Percentiles rank a stretch among this genome's conserved stretches.
These are phyloP conservation scores for Soucietia sequanensis DNA, from an alignment of 805 yeast species.

Conservation along the genomic window DNA sequence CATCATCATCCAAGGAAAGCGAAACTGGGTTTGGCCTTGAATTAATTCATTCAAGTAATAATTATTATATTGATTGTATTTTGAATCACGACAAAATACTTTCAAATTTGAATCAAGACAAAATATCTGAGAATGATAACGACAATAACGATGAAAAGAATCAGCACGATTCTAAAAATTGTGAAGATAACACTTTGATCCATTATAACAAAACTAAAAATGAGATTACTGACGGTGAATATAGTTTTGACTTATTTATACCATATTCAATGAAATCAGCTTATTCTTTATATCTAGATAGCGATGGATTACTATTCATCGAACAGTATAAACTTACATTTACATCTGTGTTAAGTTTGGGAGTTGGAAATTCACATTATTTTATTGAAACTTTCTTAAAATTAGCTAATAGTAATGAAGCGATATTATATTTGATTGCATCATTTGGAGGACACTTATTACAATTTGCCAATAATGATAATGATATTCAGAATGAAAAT, in stretches of 20 bases:
- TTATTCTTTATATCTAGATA: slow-evolving; percentile 1
- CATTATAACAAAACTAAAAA: too few relatives aligned
- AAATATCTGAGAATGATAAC: too few relatives aligned
- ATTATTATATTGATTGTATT: too few relatives aligned
- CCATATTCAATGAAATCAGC: neutral
- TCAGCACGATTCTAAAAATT: too few relatives aligned
- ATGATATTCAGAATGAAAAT: slow-evolving; percentile 1
- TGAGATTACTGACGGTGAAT: neutral
- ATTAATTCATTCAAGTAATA: neutral
- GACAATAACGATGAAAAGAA: too few relatives aligned
- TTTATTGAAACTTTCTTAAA: slow-evolving; percentile 17
- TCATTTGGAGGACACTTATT: slow-evolving; percentile 20
- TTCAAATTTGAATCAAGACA: too few relatives aligned
- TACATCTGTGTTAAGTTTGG: slow-evolving; percentile 15
- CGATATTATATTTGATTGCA: slow-evolving; percentile 15
- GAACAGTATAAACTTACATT: slow-evolving; percentile 15
- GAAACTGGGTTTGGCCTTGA: neutral
- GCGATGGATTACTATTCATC: slow-evolving; percentile 15
- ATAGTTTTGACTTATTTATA: too few relatives aligned
- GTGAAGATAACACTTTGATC: too few relatives aligned
- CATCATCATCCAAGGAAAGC: too few relatives aligned
- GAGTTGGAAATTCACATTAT: slow-evolving; percentile 15
- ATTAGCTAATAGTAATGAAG: slow-evolving; percentile 12
- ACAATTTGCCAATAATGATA: slow-evolving; percentile 1
- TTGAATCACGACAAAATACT: too few relatives aligned